phyloP scores from a whole-genome alignment of 148 eudicot genomes.

The Selenicereus undatus region DNA sequence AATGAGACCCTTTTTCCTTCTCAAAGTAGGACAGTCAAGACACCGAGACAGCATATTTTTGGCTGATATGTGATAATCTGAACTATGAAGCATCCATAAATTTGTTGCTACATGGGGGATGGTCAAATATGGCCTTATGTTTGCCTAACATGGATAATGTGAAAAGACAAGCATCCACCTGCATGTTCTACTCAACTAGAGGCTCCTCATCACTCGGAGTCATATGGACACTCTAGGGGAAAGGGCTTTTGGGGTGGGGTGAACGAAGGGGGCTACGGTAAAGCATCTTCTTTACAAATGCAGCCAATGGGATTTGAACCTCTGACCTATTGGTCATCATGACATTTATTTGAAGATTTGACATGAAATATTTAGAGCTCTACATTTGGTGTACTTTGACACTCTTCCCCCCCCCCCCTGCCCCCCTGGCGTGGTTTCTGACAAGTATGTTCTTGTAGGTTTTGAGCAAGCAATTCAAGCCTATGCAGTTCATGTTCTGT shows the following conservation, averaged over 20 bases:
- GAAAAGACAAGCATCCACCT: neutral
- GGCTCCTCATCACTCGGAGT: neutral
- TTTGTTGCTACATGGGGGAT: neutral
- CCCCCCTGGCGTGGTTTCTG: slow-evolving; percentile 6
- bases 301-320: neutral
- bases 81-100: neutral
- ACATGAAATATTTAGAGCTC: too few relatives aligned
- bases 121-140: neutral
- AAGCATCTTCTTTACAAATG: neutral
- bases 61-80: neutral
- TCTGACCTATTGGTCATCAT: neutral
- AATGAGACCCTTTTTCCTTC: neutral
- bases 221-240: neutral
- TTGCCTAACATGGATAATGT: neutral
- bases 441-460: slow-evolving; percentile 40
- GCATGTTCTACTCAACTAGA: neutral
- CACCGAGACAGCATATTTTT: neutral
- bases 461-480: slow-evolving; percentile 92
- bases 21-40: neutral
- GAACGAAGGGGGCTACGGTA: neutral
- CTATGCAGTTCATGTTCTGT: slow-evolving; percentile 86
- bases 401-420: neutral
- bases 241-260: neutral
- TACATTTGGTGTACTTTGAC: neutral
- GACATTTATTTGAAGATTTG: too few relatives aligned